Base-by-base conservation (phyloP, 2,329 filamentous ascomycete genomes). In the Tolypocladium tropicale region DNA sequence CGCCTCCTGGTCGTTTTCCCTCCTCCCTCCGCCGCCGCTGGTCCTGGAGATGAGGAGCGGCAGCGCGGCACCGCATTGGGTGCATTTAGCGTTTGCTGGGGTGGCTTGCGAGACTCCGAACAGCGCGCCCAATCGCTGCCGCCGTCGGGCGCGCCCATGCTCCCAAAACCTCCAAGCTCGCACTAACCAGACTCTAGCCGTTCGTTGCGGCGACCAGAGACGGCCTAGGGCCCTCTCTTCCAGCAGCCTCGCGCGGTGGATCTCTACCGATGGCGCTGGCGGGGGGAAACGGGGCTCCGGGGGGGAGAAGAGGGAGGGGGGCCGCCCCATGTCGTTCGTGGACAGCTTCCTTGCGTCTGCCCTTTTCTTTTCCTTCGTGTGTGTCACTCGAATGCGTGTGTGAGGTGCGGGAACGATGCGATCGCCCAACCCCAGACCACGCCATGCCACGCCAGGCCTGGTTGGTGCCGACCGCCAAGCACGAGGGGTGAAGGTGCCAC, bases 321-420 rank as follows among this genome's bases (percentile, higher is more conserved):
- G 16, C 4, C 11, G 9, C 46, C 51, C 33, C 51, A 25, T 39
- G 51, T 52, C 23, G 11, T 28, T 34, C 25, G n/a, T 36, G 21
- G 39, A 23, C 53, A 21, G 33, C 53, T 54, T 53, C 52, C 52
- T 43, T 53, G 52, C 52, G 28, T 53, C 37, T n/a, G 23, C 16
- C 52, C 16, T 53, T 53, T 43, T 25, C 25, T 43, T 53, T 53
- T 18, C n/a, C n/a, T n/a, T n/a, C n/a, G n/a, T n/a, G 33, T 53
- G 36, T 41, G 36, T 41, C 50, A 34, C 25, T 14, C 14, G 52
- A 5, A n/a, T 48, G 52, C 49, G 57, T 52, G 58, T 61, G 57
- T 64, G 64, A 67, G 65, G 66, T 68, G 66, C 66, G 66, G 66
- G 66, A 68, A 51, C 57, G 57, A 57, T 57, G 57, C 64, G 66